phyloP scores from a whole-genome alignment of 257 asterid species.

The Jaltomata sinuosa region DNA sequence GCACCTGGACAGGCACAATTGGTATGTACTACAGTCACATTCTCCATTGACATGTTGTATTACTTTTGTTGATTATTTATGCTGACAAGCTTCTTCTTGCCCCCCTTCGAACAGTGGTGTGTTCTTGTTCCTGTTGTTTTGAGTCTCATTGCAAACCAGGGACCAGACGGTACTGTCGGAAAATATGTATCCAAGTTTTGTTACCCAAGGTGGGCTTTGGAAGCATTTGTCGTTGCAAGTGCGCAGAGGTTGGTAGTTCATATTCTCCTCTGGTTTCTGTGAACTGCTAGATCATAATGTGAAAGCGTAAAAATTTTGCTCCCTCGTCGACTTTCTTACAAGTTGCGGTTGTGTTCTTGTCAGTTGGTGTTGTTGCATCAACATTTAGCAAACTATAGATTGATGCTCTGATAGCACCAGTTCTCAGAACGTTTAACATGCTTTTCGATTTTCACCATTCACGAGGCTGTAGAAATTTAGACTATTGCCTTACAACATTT shows the following conservation, averaged over 20 bases:
- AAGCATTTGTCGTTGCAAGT: slow-evolving; percentile 78
- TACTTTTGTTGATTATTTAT: background rate
- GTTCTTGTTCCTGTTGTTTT: slow-evolving; percentile 94
- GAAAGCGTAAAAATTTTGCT: background rate
- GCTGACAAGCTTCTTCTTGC: slow-evolving; percentile 2
- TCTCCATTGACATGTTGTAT: background rate
- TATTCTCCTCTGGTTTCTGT: background rate
- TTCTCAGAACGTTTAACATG: background rate
- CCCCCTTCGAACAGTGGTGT: slow-evolving; percentile 61
- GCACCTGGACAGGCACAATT: slow-evolving; percentile 88
- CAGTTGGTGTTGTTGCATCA: background rate
- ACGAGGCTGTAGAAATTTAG: background rate
- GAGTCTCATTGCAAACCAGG: slow-evolving; percentile 78
- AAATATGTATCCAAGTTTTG: slow-evolving; percentile 40
- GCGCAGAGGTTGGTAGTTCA: slow-evolving; percentile 64
- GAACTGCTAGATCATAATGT: background rate
- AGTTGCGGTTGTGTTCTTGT: background rate
- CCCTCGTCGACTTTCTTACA: background rate
- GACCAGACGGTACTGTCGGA: slow-evolving; percentile 46
- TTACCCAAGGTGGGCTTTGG: slow-evolving; percentile 91
- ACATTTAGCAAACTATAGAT: background rate
- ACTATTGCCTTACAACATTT: background rate
- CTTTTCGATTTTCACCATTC: background rate
- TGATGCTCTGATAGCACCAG: background rate
- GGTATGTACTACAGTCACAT: slow-evolving; percentile 27